Evolutionary conservation across 495 filamentous ascomycete species (phyloP).

Genomic region (Recurvomyces mirabilis): DNA sequence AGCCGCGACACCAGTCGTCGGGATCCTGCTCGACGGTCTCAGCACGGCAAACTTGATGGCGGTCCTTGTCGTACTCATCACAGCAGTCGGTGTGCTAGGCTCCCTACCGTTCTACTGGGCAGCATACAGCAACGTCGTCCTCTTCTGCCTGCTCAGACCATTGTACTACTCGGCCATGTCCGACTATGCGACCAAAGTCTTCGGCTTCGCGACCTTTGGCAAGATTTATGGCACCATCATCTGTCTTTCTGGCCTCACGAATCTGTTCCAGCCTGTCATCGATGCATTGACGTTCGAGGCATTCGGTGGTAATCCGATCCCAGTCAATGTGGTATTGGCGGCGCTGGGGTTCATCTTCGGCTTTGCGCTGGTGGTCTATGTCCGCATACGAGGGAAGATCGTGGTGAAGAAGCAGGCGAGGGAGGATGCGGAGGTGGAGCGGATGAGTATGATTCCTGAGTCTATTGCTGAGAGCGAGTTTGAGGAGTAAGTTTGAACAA

Average conservation of each 20-base stretch:
- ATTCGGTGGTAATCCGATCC: conserved; percentile 62
- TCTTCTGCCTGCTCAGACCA: conserved; percentile 71
- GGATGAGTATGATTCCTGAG: conserved; percentile 15
- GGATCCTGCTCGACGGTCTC: conserved; percentile 64
- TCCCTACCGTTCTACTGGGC: conserved; percentile 58
- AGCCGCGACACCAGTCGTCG: conserved; percentile 77
- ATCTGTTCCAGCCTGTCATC: conserved; percentile 74
- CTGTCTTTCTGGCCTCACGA: conserved; percentile 73
- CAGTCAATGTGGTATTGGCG: conserved; percentile 66
- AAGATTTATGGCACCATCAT: conserved; percentile 91
- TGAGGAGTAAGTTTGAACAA: conserved; percentile 5
- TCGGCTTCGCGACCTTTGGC: conserved; percentile 89
- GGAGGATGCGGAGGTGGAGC: conserved; percentile 28
- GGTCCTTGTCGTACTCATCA: conserved; percentile 59
- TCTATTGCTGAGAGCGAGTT: conserved; percentile 8
- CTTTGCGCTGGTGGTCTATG: conserved; percentile 28
- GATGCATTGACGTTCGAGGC: conserved; percentile 66
- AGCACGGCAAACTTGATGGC: conserved; percentile 64
- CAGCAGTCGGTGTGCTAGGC: conserved; percentile 67
- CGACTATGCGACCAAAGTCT: conserved; percentile 90
- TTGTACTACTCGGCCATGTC: conserved; percentile 69
- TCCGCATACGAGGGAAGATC: conserved; percentile 23
- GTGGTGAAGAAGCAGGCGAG: conserved; percentile 23
- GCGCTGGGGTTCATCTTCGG: conserved; percentile 42
- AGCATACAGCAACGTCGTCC: conserved; percentile 63